Conservation (phyloP, 768 basidiomycete genomes). For the Boletus huronensis region DNA sequence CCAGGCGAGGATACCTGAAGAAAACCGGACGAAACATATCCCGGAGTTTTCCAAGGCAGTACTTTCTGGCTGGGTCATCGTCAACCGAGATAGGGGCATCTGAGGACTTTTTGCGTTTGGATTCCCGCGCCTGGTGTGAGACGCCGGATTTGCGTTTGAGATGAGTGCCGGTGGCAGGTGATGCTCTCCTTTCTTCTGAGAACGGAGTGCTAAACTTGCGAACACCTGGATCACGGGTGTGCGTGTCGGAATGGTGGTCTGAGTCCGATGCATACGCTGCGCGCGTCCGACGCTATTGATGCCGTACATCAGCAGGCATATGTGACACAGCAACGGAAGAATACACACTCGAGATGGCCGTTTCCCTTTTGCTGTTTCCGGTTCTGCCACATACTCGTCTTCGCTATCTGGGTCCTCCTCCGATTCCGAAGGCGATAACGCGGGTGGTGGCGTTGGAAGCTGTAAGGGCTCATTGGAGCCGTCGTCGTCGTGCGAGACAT, state of each 20-base stretch:
- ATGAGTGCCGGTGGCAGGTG: conserved; percentile 18
- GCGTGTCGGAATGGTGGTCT: conserved; percentile 35
- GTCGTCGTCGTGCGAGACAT: conserved; percentile 19
- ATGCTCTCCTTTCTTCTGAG: conserved; percentile 21
- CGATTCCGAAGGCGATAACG: conserved; percentile 41
- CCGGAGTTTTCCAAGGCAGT: conserved; percentile 73
- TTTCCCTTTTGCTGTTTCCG: conserved; percentile 32
- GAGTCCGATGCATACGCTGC: conserved; percentile 42
- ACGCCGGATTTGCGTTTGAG: conserved; percentile 56
- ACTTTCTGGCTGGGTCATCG: conserved; percentile 76
- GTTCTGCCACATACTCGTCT: conserved; percentile 67
- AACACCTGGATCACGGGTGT: conserved; percentile 11
- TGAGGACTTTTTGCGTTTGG: conserved; percentile 48
- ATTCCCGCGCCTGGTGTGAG: conserved; percentile 35
- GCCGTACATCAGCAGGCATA: conserved; percentile 11
- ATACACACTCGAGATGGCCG: conserved; percentile 44
- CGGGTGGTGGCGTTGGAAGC: conserved; percentile 30
- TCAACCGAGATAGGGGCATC: conserved; percentile 36
- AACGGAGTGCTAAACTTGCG: conserved; percentile 18
- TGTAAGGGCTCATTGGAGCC: conserved; percentile 16
- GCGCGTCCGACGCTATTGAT: conserved; percentile 42
- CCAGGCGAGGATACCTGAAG: conserved; percentile 60
- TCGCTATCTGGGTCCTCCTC: conserved; percentile 54
- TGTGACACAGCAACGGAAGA: conserved; percentile 5
- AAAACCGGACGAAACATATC: conserved; percentile 72